Evolutionary conservation across 148 eudicot genomes (phyloP).

Genomic region (Amaranthus hypochondriacus): DNA sequence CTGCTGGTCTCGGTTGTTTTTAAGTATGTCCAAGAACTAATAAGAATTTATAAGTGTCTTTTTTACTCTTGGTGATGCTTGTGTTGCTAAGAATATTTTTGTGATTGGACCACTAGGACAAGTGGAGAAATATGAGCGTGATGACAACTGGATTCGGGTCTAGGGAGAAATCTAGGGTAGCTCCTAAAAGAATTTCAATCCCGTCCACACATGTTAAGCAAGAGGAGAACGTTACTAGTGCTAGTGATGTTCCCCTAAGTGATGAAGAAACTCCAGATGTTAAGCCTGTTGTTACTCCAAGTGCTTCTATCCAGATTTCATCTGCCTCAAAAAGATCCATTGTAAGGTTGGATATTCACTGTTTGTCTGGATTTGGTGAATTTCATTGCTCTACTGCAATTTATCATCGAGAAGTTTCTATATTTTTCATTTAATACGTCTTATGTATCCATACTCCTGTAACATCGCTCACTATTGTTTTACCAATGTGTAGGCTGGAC

Average conservation of each 20-base stretch:
- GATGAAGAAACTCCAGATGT: constrained; percentile 65
- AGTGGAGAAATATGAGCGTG: constrained; percentile 98
- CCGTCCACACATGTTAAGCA: constrained; percentile 39
- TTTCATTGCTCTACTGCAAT: background rate
- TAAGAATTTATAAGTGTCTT: background rate
- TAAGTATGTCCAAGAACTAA: background rate
- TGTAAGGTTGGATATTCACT: constrained; percentile 56
- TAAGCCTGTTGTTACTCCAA: constrained; percentile 40
- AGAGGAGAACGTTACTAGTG: constrained; percentile 57
- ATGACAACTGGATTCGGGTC: constrained; percentile 75
- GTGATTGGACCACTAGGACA: constrained; percentile 53
- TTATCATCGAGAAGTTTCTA: background rate
- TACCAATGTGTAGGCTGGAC: constrained; percentile 62
- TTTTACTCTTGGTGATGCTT: background rate
- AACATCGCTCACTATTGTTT: constrained; percentile 7
- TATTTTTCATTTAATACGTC: background rate
- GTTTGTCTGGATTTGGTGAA: background rate
- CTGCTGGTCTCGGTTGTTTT: background rate
- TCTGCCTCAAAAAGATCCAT: constrained; percentile 70
- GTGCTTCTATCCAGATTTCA: constrained; percentile 47
- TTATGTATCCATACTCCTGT: background rate
- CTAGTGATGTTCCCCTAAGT: constrained; percentile 42
- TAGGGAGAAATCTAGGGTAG: constrained; percentile 73
- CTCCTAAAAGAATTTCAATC: constrained; percentile 60
- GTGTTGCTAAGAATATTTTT: constrained; percentile 1